Evolutionary conservation across 1,284 basidiomycete genomes (phyloP), one percentile per base, ranked within the genome.

Genomic region (Ustilago crameri): DNA sequence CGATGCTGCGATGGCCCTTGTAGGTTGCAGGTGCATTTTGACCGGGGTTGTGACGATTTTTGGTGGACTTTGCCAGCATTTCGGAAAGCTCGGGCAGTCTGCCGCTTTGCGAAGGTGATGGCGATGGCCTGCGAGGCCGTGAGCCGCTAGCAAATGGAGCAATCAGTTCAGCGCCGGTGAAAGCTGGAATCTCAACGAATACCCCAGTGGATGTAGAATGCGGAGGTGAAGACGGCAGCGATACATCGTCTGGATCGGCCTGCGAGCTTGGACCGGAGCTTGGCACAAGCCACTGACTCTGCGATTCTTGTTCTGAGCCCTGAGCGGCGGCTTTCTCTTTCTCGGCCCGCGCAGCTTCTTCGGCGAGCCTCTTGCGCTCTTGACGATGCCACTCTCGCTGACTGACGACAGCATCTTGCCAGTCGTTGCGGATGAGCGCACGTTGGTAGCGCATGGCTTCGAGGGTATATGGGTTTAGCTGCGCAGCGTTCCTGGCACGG

Each of bases 391-490:
- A 75, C 34, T 79, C 75, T 14, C 75, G 60, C 20, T 81, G 78
- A 2, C 75, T 70, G 1, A 85, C 83, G 12, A 85, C 79, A 9
- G 84, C 84, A 51, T 84, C 84, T 43, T 82, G 55, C 84, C 84
- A 85, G 30, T 84, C 80, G 67, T 84, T 84, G 23, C 66, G 67
- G n/a, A 80, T 67, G 22, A 85, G 62, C 4, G 72, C 56, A n/a
- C 71, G 61, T 26, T 80, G 79, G 71, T 85, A 85, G 30, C 55
- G 62, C 14, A 75, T 57, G 18, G 80, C 79, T 54, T 85, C 84
- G 47, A 79, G 61, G 2, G 84, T 83, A 52, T 83, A 85, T 0
- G 84, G 84, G 17, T 82, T 80, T 40, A 85, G 79, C 56, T 85
- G 84, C 5, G 75, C 74, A 0, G 78, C 69, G 0, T 84, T 84